Conservation (phyloP, 2,329 filamentous ascomycete species). For the Diaporthe sp. region DNA sequence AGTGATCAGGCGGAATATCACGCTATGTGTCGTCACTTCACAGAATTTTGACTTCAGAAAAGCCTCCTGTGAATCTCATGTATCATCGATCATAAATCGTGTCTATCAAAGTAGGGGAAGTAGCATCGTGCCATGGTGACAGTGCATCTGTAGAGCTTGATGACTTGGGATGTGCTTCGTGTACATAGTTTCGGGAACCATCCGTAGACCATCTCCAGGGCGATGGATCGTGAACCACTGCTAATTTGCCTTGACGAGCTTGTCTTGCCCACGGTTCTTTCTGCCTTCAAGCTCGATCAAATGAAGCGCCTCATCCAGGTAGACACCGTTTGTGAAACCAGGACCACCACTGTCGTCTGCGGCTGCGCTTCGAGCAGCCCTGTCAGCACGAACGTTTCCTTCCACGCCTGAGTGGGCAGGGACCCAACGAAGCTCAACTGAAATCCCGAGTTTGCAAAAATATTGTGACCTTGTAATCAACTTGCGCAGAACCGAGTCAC, state of each 20-base stretch:
- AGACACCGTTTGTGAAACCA: neutral
- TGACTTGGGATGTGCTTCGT: neutral
- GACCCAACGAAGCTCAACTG: slow-evolving; percentile 8
- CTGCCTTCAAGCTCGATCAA: neutral
- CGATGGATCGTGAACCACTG: neutral
- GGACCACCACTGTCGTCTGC: neutral
- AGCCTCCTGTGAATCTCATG: too few species aligned
- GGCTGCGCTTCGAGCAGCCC: neutral
- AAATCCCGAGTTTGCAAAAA: neutral
- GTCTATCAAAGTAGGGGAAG: too few species aligned
- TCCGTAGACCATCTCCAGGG: neutral
- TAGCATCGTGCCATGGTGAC: too few species aligned
- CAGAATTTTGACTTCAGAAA: too few species aligned
- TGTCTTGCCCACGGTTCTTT: neutral
- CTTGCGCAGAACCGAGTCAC: neutral
- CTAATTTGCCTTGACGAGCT: too few species aligned
- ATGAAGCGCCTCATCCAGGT: slow-evolving; percentile 2
- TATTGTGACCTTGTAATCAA: neutral
- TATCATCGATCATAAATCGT: too few species aligned
- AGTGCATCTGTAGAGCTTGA: neutral
- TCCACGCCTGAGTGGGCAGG: slow-evolving; percentile 8
- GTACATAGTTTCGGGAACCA: neutral
- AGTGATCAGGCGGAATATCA: neutral
- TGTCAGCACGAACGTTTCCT: neutral
- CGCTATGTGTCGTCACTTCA: neutral